Evolutionary conservation across 352 stramenopile species (phyloP).

Genomic region (Saprolegnia diclina): DNA sequence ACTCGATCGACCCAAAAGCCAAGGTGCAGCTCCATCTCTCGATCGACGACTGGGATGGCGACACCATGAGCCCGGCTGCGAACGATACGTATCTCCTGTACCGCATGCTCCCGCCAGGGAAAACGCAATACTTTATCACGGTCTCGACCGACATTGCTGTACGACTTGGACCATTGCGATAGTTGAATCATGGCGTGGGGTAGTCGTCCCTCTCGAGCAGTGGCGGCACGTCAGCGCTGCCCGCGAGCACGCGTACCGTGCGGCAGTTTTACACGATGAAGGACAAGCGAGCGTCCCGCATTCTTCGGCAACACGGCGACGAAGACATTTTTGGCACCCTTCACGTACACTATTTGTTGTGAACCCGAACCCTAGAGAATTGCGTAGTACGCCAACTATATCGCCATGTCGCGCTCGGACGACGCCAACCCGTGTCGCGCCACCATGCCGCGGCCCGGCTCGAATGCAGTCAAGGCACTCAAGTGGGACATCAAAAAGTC

Average conservation of each 20-base stretch:
- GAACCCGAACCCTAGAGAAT: not conserved
- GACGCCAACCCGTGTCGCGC: slow-evolving; percentile 67
- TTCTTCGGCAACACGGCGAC: slow-evolving; percentile 16
- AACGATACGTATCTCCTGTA: slow-evolving; percentile 57
- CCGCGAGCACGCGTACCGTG: too few species aligned
- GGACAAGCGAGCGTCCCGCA: slow-evolving; percentile 16
- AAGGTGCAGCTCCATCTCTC: slow-evolving; percentile 57
- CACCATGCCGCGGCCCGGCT: slow-evolving; percentile 49
- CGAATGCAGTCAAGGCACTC: slow-evolving; percentile 32
- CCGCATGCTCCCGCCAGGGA: slow-evolving; percentile 54
- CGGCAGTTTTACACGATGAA: slow-evolving; percentile 17
- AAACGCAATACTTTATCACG: slow-evolving; percentile 75
- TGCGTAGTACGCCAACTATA: slow-evolving; percentile 41
- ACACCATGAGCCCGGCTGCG: slow-evolving; percentile 54
- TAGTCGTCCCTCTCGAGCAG: not conserved
- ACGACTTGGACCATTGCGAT: not conserved
- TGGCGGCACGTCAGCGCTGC: too few species aligned
- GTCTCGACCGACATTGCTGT: slow-evolving; percentile 29
- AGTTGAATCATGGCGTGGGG: not conserved
- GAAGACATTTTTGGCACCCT: slow-evolving; percentile 18
- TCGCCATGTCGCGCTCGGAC: slow-evolving; percentile 47
- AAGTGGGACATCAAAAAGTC: slow-evolving; percentile 81
- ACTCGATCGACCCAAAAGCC: slow-evolving; percentile 36
- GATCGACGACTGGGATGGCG: slow-evolving; percentile 60
- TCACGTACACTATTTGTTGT: not conserved